A percentile compares a stretch with the other conserved stretches of the same genome.
phyloP scores from a whole-genome alignment of 306 rosid species.

The Argentina anserina region DNA sequence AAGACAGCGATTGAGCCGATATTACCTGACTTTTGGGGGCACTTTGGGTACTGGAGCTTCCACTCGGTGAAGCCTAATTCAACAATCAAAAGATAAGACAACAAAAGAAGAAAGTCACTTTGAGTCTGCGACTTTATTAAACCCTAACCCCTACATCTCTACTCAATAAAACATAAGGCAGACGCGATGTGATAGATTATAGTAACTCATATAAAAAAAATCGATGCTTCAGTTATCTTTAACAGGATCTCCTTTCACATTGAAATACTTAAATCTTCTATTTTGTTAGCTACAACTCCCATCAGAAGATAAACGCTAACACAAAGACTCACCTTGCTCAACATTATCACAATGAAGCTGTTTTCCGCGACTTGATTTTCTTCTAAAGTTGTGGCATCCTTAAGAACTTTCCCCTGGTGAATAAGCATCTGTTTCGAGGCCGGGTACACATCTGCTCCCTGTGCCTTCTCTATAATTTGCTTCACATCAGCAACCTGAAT shows the following conservation, averaged over 20 bases:
- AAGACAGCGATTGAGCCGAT: not conserved
- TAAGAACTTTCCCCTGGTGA: constrained; percentile 45
- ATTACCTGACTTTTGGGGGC: constrained; percentile 38
- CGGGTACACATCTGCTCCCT: constrained; percentile 45
- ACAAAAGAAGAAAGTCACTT: not conserved
- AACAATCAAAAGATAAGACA: constrained; percentile 14
- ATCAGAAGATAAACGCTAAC: not conserved
- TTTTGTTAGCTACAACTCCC: not conserved
- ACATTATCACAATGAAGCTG: constrained; percentile 41
- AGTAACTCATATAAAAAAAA: not conserved
- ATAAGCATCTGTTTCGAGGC: constrained; percentile 44
- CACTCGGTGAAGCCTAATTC: constrained; percentile 35
- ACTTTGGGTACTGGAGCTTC: constrained; percentile 31
- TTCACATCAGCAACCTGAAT: constrained; percentile 37
- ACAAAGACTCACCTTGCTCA: constrained; percentile 27
- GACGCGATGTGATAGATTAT: not conserved
- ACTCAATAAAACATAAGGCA: not conserved
- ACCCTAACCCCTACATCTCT: not conserved
- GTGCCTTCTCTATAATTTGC: constrained; percentile 34
- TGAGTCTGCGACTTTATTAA: not conserved
- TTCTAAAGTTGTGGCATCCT: constrained; percentile 36
- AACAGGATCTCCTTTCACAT: not conserved
- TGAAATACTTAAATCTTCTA: not conserved
- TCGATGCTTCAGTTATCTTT: not conserved
- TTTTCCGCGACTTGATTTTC: constrained; percentile 40